Evolutionary conservation across 495 filamentous ascomycete species (phyloP).

Genomic region (Neurospora sp.): DNA sequence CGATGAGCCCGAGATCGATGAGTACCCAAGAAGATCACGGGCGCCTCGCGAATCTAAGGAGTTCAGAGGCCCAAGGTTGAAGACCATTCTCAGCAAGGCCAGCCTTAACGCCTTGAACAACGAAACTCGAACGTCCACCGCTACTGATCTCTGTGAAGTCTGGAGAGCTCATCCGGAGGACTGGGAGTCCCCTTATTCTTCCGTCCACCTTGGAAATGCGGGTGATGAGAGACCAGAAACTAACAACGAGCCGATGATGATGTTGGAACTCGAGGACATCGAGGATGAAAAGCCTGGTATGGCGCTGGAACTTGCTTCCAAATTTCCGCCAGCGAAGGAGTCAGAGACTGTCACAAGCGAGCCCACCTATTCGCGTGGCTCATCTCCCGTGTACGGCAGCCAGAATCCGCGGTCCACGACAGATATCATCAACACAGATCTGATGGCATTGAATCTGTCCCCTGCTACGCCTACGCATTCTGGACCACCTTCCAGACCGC

Average conservation of each 20-base stretch:
- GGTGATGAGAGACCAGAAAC: background rate
- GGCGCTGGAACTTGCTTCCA: background rate
- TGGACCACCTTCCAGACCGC: background rate
- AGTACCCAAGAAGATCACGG: background rate
- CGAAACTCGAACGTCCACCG: slow-evolving; percentile 3
- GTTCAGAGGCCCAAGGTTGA: background rate
- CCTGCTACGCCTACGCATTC: background rate
- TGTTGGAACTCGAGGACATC: background rate
- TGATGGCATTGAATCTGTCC: background rate
- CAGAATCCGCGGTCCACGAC: background rate
- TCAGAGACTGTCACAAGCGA: background rate
- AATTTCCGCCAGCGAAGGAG: background rate
- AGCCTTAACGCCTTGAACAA: background rate
- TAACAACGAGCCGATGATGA: background rate
- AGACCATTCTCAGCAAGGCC: background rate
- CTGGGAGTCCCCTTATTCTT: slow-evolving; percentile 22
- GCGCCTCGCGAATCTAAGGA: background rate
- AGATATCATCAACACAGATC: background rate
- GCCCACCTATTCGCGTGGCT: background rate
- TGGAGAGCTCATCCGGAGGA: slow-evolving; percentile 20
- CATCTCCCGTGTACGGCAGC: background rate
- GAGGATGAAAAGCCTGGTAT: background rate
- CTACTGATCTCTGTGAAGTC: slow-evolving; percentile 18
- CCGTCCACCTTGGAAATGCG: slow-evolving; percentile 1
- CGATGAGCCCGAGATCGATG: background rate